phyloP scores from a whole-genome alignment of 805 yeast species.

The Zygosaccharomyces pseudorouxii region DNA sequence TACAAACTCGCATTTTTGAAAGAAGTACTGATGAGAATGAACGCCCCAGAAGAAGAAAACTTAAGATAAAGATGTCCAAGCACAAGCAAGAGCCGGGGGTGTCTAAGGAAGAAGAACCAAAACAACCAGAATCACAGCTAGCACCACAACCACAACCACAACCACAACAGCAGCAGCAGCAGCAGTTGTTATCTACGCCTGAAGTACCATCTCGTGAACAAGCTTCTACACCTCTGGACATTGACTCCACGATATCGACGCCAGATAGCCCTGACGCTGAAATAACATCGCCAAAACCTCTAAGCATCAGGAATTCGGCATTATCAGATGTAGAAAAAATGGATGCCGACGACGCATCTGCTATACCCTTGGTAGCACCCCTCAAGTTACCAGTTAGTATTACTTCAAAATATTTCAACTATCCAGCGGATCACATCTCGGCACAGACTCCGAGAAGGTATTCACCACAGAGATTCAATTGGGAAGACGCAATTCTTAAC shows the following conservation, averaged over 20 bases:
- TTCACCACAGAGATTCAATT: slow-evolving; percentile 7
- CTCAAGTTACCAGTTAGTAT: slow-evolving; percentile 9
- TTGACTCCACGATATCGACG: not conserved
- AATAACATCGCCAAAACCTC: slow-evolving; percentile 7
- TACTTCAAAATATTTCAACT: slow-evolving; percentile 10
- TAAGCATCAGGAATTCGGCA: not conserved
- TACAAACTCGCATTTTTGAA: slow-evolving; percentile 33
- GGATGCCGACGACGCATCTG: not conserved
- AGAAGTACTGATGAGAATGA: slow-evolving; percentile 28
- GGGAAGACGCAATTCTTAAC: slow-evolving; percentile 12
- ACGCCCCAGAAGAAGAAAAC: slow-evolving; percentile 31
- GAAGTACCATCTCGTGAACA: not conserved
- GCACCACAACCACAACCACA: not conserved
- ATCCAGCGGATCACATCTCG: not conserved
- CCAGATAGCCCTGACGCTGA: slow-evolving; percentile 4
- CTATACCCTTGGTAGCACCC: slow-evolving; percentile 3
- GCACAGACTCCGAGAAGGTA: slow-evolving; percentile 3
- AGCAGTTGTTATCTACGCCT: too few relatives aligned
- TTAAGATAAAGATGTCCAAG: slow-evolving; percentile 15
- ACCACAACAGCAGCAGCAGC: not conserved
- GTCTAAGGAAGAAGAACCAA: not conserved
- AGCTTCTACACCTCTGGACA: not conserved
- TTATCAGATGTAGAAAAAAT: slow-evolving; percentile 1
- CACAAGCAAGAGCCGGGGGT: not conserved
- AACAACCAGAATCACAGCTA: not conserved